Percentiles rank a stretch among this genome's conserved stretches.
Evolutionary conservation across 805 yeast species (phyloP).

Genomic region (Alloascoidea africana): DNA sequence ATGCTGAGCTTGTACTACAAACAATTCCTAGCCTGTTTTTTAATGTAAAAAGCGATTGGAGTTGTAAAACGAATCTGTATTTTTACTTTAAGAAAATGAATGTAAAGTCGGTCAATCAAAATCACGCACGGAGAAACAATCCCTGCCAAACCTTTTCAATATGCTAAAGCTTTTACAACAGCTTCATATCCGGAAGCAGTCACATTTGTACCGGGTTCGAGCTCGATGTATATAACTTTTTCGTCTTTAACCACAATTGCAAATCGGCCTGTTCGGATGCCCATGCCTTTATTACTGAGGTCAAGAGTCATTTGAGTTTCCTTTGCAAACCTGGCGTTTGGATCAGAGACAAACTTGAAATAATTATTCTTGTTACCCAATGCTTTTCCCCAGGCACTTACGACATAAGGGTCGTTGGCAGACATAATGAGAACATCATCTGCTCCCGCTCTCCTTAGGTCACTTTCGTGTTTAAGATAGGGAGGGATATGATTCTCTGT

Average conservation of each 20-base stretch:
- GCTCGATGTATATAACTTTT: constrained; percentile 32
- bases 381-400: constrained; percentile 51
- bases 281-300: constrained; percentile 35
- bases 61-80: no score
- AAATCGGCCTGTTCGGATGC: constrained; percentile 53
- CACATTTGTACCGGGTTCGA: constrained; percentile 26
- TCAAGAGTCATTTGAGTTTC: constrained; percentile 44
- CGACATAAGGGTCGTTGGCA: constrained; percentile 59
- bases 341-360: constrained; percentile 50
- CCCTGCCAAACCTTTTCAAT: no score
- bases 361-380: constrained; percentile 17
- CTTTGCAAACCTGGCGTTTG: constrained; percentile 42
- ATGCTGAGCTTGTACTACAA: no score
- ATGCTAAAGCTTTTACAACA: no score
- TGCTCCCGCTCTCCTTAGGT: constrained; percentile 43
- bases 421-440: constrained; percentile 49
- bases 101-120: no score
- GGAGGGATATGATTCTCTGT: constrained; percentile 61
- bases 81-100: no score
- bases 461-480: constrained; percentile 31
- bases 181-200: constrained; percentile 31
- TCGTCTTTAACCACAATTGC: constrained; percentile 55
- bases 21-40: no score
- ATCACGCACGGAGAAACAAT: no score
- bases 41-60: no score